Percentiles rank a stretch among this genome's conserved stretches.
phyloP scores from a whole-genome alignment of 2,329 filamentous ascomycete species.

The Penicillium nordicum region DNA sequence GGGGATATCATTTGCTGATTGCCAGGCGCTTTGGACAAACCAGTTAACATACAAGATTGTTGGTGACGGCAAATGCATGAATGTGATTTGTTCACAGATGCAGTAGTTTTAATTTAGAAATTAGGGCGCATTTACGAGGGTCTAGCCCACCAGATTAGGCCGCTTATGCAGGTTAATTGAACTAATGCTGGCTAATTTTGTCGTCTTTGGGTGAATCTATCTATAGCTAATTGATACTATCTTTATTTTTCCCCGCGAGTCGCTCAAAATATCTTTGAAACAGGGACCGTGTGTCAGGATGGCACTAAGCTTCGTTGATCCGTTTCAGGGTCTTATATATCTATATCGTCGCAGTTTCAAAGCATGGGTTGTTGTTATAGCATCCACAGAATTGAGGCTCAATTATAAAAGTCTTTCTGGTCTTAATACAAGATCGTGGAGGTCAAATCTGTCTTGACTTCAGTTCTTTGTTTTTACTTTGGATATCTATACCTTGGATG shows the following conservation, averaged over 20 bases:
- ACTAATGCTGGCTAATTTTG: conserved; percentile 19
- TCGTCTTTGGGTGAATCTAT: conserved; percentile 18
- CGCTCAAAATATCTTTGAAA: conserved; percentile 22
- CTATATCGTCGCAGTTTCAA: conserved; percentile 5
- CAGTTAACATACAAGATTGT: conserved; percentile 14
- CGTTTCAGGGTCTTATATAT: conserved; percentile 15
- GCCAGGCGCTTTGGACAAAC: conserved; percentile 10
- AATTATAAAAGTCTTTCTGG: neutral
- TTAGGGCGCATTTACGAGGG: conserved; percentile 5
- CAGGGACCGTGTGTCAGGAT: conserved; percentile 16
- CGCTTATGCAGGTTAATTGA: conserved; percentile 5
- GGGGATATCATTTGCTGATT: conserved; percentile 1
- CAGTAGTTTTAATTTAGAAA: conserved; percentile 2
- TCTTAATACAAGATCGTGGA: neutral
- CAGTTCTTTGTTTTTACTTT: neutral
- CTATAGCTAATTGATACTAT: conserved; percentile 24
- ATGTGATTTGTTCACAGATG: conserved; percentile 5
- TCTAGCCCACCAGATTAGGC: neutral
- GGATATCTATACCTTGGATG: neutral
- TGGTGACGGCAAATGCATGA: conserved; percentile 3
- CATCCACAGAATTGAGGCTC: neutral
- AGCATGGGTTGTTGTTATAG: neutral
- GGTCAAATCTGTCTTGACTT: neutral
- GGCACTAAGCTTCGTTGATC: conserved; percentile 12
- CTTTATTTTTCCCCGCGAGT: conserved; percentile 11